Evolutionary conservation across 306 rosid genomes (phyloP).

Genomic region (Glycine tomentella): DNA sequence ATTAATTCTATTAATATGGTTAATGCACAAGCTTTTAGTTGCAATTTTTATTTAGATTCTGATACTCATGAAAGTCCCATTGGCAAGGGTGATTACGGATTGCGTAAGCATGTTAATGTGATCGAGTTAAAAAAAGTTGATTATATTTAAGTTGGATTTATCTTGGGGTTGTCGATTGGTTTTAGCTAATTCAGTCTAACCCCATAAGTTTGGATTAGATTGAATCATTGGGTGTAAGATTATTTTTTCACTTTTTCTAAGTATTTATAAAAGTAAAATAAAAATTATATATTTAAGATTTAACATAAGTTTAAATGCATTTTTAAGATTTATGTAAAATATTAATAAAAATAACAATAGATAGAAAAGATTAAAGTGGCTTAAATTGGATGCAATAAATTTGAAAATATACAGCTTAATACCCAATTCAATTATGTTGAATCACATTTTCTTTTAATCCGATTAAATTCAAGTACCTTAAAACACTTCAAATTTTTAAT

Average conservation of each 20-base stretch:
- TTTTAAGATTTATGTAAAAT: neutral
- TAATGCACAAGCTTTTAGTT: constrained; percentile 4
- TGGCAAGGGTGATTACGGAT: neutral
- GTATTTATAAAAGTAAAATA: neutral
- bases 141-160: neutral
- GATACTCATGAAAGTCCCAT: neutral
- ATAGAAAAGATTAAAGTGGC: neutral
- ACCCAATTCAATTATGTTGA: neutral
- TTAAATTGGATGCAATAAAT: neutral
- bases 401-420: neutral
- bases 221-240: neutral
- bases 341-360: neutral
- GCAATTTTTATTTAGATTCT: neutral
- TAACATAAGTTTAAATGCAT: neutral
- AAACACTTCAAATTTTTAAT: neutral
- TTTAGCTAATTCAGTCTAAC: neutral
- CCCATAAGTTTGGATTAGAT: neutral
- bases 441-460: neutral
- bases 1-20: neutral
- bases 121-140: neutral
- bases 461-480: neutral
- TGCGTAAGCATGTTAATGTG: too few species aligned
- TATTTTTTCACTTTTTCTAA: neutral
- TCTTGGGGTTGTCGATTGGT: neutral
- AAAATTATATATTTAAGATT: neutral